Base-by-base conservation (phyloP, 2,329 filamentous ascomycete genomes). In the Exophiala spinifera region DNA sequence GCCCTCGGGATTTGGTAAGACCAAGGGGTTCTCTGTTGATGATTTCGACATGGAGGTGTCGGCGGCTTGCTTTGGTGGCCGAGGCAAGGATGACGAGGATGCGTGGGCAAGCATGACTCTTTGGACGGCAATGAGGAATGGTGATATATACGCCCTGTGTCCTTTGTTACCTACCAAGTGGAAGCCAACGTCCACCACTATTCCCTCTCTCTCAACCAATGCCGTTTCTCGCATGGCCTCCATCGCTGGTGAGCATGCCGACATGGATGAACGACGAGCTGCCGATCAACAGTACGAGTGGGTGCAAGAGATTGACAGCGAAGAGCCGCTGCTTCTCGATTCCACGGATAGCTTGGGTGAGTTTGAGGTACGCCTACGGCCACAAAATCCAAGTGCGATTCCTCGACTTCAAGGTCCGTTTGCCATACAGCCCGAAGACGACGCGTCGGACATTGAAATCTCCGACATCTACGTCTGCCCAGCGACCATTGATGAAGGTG, bases 91-190 rank as follows among this genome's bases (percentile, higher is more conserved):
- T 50, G 79, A 79, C 34, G 81, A 85, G 60, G 77, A 83, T 64
- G 80, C 81, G 1, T 99, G 94, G 94, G 88, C 91, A 6, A 84
- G 91, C 8, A 96, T 96, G 88, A 97, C 94, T 0, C 78, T 99
- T 10, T 99, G 92, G 89, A 76, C 97, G 48, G 91, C 91, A n/a
- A 99, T 96, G 88, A 84, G 84, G 34, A 88, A 90, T 56, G 94
- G 94, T 3, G 91, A 96, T 66, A 81, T 97, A 4, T 99, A 99
- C 67, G 91, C 92, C 1, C 76, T 99, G 7, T 96, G 91, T 67
- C 94, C 94, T 1, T 78, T 99, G 37, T 76, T 99, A 28, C 94
- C 94, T 0, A 84, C 85, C 48, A 89, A 87, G 64, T 97, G 92
- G 91, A 84, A 88, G 20, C 85, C 87, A 20, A 85, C 87, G 13